Conservation (phyloP, 148 eudicot genomes). For the Salicornia ramosissima region DNA sequence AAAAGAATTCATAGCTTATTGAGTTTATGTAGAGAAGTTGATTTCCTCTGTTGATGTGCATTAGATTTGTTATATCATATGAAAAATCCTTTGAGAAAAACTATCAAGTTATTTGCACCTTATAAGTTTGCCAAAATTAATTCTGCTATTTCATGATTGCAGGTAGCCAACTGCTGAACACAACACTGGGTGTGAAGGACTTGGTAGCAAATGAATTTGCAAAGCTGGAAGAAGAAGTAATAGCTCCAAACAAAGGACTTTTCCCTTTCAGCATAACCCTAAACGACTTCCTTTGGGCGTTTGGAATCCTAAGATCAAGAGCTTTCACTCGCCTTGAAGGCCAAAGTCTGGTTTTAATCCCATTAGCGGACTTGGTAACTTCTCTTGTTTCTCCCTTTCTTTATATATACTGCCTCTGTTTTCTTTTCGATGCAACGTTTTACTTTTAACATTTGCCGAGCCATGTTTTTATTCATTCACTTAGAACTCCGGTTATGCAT, state of each 20-base stretch:
- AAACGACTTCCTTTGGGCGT: slow-evolving; percentile 93
- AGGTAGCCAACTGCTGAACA: slow-evolving; percentile 89
- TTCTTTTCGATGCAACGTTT: too few species aligned
- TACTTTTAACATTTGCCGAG: too few species aligned
- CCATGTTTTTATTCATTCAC: too few species aligned
- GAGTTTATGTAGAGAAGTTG: too few species aligned
- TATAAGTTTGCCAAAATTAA: neutral
- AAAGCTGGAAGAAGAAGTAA: slow-evolving; percentile 60
- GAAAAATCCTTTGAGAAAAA: too few species aligned
- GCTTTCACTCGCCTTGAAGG: slow-evolving; percentile 87
- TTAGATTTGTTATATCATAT: too few species aligned
- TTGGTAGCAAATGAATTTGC: slow-evolving; percentile 75
- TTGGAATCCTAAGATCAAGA: slow-evolving; percentile 89
- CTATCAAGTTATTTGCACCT: too few species aligned
- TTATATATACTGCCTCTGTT: too few species aligned
- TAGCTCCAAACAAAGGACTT: slow-evolving; percentile 61
- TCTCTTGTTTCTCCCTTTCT: neutral
- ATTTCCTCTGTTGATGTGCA: too few species aligned
- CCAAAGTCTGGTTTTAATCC: slow-evolving; percentile 82
- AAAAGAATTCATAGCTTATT: too few species aligned
- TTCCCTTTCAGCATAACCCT: slow-evolving; percentile 65
- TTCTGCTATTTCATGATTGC: slow-evolving; percentile 20
- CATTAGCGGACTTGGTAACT: slow-evolving; percentile 84
- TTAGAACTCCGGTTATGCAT: too few species aligned
- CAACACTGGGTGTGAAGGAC: slow-evolving; percentile 83